phyloP scores from a whole-genome alignment of 139 green algal species.

The Chloropicon primus region DNA sequence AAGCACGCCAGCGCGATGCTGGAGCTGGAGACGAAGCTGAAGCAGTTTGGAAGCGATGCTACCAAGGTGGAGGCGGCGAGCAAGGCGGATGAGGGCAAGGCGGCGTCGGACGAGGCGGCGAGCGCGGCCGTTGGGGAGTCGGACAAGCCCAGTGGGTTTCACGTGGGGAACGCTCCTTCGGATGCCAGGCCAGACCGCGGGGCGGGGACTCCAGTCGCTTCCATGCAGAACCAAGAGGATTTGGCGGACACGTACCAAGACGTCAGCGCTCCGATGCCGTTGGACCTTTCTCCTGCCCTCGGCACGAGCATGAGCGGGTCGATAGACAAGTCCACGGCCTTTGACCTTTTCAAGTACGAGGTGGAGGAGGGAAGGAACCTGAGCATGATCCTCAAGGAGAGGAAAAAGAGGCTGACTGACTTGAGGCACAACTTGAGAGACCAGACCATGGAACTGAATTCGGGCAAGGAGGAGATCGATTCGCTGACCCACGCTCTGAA shows the following conservation, averaged over 20 bases:
- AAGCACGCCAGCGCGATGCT: constrained; percentile 10
- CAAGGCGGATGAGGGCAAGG: neutral
- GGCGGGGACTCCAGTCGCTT: neutral
- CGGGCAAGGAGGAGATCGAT: constrained; percentile 39
- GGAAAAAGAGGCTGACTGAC: constrained; percentile 14
- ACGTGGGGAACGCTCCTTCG: constrained; percentile 17
- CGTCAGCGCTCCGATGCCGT: neutral
- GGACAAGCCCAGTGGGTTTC: constrained; percentile 11
- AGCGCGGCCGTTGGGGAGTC: constrained; percentile 12
- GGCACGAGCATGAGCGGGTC: too few relatives aligned
- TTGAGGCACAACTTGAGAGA: neutral
- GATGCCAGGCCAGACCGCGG: constrained; percentile 3
- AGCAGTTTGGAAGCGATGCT: constrained; percentile 1
- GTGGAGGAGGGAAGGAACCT: constrained; percentile 22
- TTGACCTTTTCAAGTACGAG: constrained; percentile 9
- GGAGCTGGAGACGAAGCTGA: constrained; percentile 15
- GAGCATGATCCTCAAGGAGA: constrained; percentile 21
- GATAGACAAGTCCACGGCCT: constrained; percentile 6
- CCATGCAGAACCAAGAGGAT: neutral
- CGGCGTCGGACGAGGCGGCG: neutral
- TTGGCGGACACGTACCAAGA: neutral
- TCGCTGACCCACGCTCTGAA: constrained; percentile 18
- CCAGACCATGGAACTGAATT: constrained; percentile 33
- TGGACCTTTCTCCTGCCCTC: neutral
- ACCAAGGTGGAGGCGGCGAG: constrained; percentile 1